Percentiles rank a stretch among this genome's conserved stretches.
Conservation (phyloP, 2,329 filamentous ascomycete genomes). For the Aspergillus fumigatus region DNA sequence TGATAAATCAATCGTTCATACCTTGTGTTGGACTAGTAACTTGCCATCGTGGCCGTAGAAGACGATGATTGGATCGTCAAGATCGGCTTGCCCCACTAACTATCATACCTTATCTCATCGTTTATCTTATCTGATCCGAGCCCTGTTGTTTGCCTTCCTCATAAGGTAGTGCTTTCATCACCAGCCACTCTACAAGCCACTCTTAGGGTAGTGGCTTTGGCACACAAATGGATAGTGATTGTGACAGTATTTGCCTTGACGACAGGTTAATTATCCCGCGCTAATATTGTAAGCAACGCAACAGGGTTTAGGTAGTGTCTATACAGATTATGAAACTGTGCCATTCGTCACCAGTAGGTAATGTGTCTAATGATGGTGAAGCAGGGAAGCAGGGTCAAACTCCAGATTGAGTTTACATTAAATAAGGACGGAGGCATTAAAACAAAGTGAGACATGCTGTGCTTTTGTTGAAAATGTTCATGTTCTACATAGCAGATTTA, state of each 20-base stretch:
- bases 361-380: conserved; percentile 27
- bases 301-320: no score
- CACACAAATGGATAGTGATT: neutral
- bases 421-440: conserved; percentile 37
- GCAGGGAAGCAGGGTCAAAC: conserved; percentile 20
- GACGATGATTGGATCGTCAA: no score
- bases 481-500: conserved; percentile 38
- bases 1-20: no score
- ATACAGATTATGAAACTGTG: no score
- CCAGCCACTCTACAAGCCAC: neutral
- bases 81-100: neutral
- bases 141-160: neutral
- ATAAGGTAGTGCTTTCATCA: neutral
- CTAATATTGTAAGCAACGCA: no score
- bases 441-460: conserved; percentile 40
- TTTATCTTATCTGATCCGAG: conserved; percentile 8
- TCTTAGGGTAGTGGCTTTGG: neutral
- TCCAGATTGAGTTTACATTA: conserved; percentile 41
- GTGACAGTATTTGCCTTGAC: no score
- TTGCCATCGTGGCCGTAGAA: no score
- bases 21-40: no score
- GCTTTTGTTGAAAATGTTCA: conserved; percentile 47
- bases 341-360: conserved; percentile 20
- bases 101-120: conserved; percentile 3
- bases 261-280: no score